A percentile compares a stretch with the other conserved stretches of the same genome.
Evolutionary conservation across 345 rosid genomes (phyloP).

Genomic region (Linum usitatissimum): DNA sequence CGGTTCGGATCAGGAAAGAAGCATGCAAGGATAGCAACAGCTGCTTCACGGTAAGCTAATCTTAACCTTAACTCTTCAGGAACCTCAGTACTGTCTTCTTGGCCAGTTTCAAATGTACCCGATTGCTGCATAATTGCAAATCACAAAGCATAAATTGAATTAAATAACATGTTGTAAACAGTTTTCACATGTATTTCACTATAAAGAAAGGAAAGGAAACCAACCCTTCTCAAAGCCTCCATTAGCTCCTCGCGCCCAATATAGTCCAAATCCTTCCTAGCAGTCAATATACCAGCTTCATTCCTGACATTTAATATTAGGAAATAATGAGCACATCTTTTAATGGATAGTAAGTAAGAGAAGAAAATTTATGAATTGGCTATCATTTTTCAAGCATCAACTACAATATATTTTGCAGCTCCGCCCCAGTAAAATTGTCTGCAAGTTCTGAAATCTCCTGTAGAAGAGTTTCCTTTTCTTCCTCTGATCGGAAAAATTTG

Average conservation of each 20-base stretch:
- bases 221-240: constrained; percentile 85
- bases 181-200: too few species aligned
- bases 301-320: constrained; percentile 41
- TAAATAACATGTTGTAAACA: neutral
- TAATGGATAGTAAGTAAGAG: constrained; percentile 2
- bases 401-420: constrained; percentile 91
- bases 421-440: constrained; percentile 93
- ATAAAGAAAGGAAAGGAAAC: constrained; percentile 9
- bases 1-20: constrained; percentile 67
- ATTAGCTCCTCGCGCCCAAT: constrained; percentile 86
- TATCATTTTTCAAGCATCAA: constrained; percentile 6
- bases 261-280: constrained; percentile 79
- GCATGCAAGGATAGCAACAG: constrained; percentile 90
- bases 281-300: constrained; percentile 97
- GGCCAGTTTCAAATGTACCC: constrained; percentile 92
- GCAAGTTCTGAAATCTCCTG: constrained; percentile 71
- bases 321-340: constrained; percentile 18
- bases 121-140: constrained; percentile 54
- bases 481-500: constrained; percentile 73
- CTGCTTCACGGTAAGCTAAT: constrained; percentile 88
- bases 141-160: constrained; percentile 13
- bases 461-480: constrained; percentile 58
- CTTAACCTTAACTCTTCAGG: constrained; percentile 80
- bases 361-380: constrained; percentile 4
- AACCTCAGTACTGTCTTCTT: constrained; percentile 76